These are phyloP conservation scores for Styphnolobium japonicum DNA, from an alignment of 306 rosid species.

Conservation along the genomic window DNA sequence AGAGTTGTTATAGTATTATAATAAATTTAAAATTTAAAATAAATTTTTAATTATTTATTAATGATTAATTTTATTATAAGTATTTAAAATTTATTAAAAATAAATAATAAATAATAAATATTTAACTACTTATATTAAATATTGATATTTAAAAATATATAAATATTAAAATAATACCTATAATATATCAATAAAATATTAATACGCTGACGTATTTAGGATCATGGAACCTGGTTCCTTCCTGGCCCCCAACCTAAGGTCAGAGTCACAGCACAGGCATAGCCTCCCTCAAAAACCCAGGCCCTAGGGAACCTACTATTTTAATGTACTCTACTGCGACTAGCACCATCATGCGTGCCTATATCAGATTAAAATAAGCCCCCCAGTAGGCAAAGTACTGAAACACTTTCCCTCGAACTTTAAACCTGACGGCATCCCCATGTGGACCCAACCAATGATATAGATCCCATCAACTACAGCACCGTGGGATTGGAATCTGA, in stretches of 20 bases:
- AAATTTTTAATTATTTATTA: too few relatives aligned
- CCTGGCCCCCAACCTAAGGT: background rate
- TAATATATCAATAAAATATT: background rate
- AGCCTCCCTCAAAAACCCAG: constrained; percentile 18
- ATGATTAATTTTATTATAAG: too few relatives aligned
- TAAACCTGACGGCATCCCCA: background rate
- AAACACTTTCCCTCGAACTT: background rate
- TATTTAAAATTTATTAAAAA: too few relatives aligned
- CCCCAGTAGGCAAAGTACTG: background rate
- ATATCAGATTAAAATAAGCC: background rate
- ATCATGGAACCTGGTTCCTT: background rate
- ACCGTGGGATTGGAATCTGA: background rate
- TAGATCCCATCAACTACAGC: too few relatives aligned
- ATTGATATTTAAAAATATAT: too few relatives aligned
- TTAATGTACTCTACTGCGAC: background rate
- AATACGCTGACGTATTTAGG: background rate
- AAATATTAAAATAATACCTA: too few relatives aligned
- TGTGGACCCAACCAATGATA: background rate
- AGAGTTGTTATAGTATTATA: too few relatives aligned
- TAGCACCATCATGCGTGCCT: background rate
- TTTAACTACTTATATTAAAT: too few relatives aligned
- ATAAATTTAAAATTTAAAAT: too few relatives aligned
- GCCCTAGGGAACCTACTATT: background rate
- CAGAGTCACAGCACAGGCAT: background rate
- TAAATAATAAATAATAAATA: too few relatives aligned